phyloP scores from a whole-genome alignment of 345 rosid genomes.

The Draba incana region DNA sequence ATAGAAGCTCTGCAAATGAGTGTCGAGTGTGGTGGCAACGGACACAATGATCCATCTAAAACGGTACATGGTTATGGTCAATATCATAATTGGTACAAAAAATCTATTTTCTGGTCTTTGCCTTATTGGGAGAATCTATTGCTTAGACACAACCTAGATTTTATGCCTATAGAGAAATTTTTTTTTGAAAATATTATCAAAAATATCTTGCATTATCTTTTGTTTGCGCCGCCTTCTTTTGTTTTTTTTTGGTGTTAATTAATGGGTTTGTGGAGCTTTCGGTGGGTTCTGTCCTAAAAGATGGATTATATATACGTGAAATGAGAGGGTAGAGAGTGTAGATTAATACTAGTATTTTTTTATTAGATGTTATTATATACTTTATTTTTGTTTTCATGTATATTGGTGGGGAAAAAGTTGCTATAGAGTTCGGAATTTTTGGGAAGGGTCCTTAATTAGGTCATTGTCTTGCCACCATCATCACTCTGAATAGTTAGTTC shows the following conservation, averaged over 20 bases:
- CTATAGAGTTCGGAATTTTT: conserved; percentile 28
- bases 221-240: conserved; percentile 46
- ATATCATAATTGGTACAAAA: too few relatives aligned
- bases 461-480: too few relatives aligned
- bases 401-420: conserved; percentile 31
- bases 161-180: too few relatives aligned
- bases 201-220: conserved; percentile 46
- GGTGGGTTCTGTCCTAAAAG: conserved; percentile 58
- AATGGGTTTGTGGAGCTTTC: conserved; percentile 53
- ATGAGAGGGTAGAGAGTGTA: conserved; percentile 29
- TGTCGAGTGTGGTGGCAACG: too few relatives aligned
- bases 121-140: too few relatives aligned
- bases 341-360: conserved; percentile 1
- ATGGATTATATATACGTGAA: conserved; percentile 43
- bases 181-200: too few relatives aligned
- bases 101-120: too few relatives aligned
- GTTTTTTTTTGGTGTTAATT: neutral
- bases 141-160: too few relatives aligned
- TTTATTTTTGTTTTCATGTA: neutral
- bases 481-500: too few relatives aligned
- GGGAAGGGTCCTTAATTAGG: conserved; percentile 26
- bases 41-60: too few relatives aligned
- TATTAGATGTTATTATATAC: neutral
- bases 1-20: too few relatives aligned
- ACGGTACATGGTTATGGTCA: too few relatives aligned